Conservation (phyloP, 169 alveolate genomes). For the Plasmodium blacklocki region DNA sequence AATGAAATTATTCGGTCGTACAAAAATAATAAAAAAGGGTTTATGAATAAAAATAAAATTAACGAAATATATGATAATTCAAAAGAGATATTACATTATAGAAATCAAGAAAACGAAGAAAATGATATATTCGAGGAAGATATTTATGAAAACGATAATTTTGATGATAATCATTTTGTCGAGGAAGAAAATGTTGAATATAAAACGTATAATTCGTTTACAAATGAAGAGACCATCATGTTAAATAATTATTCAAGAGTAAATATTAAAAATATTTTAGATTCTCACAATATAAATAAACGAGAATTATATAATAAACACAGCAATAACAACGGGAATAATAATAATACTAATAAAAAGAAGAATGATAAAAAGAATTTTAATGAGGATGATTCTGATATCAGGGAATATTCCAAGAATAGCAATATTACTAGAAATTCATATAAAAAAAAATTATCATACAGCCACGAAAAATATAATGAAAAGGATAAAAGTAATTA, state of each 20-base stretch:
- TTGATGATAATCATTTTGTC: constrained; percentile 58
- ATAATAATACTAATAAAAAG: constrained; percentile 3
- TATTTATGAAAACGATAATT: constrained; percentile 62
- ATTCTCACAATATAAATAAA: background rate
- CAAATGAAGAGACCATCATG: constrained; percentile 27
- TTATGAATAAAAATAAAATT: background rate
- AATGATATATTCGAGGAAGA: constrained; percentile 58
- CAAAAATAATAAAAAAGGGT: constrained; percentile 17
- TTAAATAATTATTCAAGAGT: constrained; percentile 24
- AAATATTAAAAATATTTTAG: constrained; percentile 10
- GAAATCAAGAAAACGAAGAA: constrained; percentile 60
- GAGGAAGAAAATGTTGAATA: constrained; percentile 63
- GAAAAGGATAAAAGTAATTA: constrained; percentile 10
- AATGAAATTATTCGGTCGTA: background rate
- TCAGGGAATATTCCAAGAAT: constrained; percentile 34
- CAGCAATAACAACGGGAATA: background rate
- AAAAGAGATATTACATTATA: constrained; percentile 44
- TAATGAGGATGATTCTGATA: constrained; percentile 39
- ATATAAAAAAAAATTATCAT: background rate
- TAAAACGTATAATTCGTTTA: constrained; percentile 52
- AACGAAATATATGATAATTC: constrained; percentile 32
- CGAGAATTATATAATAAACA: background rate
- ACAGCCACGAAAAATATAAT: background rate
- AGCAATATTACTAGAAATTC: constrained; percentile 29
- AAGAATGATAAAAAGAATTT: constrained; percentile 6